Evolutionary conservation across 495 filamentous ascomycete species (phyloP).

Genomic region (Pyrenula massariospora): DNA sequence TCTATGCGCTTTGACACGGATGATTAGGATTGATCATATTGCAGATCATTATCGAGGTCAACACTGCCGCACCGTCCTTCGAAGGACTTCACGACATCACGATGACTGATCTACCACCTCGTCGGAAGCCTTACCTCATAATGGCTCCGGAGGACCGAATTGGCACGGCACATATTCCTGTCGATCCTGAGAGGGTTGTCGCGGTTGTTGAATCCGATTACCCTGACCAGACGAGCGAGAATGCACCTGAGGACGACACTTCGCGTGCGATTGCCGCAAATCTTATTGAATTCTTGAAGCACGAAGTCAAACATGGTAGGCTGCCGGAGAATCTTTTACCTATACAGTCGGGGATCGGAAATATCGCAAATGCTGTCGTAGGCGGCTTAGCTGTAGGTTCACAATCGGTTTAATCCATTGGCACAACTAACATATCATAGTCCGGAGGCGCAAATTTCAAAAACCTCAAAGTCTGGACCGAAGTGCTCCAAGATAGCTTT

Average conservation of each 20-base stretch:
- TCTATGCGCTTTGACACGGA: slow-evolving; percentile 1
- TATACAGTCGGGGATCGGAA: slow-evolving; percentile 82
- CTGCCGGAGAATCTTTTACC: slow-evolving; percentile 70
- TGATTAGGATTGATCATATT: slow-evolving; percentile 1
- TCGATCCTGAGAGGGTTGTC: slow-evolving; percentile 80
- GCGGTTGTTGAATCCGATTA: slow-evolving; percentile 79
- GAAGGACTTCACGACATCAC: slow-evolving; percentile 88
- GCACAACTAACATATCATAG: slow-evolving; percentile 81
- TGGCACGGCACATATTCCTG: slow-evolving; percentile 71
- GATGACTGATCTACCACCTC: slow-evolving; percentile 70
- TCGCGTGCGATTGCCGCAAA: slow-evolving; percentile 66
- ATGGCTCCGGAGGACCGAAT: slow-evolving; percentile 73
- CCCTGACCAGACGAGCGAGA: slow-evolving; percentile 68
- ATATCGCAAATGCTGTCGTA: slow-evolving; percentile 89
- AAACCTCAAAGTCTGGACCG: slow-evolving; percentile 86
- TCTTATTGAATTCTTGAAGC: slow-evolving; percentile 76
- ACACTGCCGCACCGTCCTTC: slow-evolving; percentile 74
- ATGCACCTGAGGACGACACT: slow-evolving; percentile 61
- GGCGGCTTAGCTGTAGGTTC: slow-evolving; percentile 46
- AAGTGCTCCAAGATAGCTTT: slow-evolving; percentile 90
- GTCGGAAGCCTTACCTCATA: slow-evolving; percentile 76
- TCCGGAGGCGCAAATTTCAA: slow-evolving; percentile 47
- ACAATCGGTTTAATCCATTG: slow-evolving; percentile 48
- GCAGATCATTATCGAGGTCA: slow-evolving; percentile 80
- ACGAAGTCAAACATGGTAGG: slow-evolving; percentile 67